phyloP scores from a whole-genome alignment of 2,329 filamentous ascomycete genomes.

The Plenodomus tracheiphilus region DNA sequence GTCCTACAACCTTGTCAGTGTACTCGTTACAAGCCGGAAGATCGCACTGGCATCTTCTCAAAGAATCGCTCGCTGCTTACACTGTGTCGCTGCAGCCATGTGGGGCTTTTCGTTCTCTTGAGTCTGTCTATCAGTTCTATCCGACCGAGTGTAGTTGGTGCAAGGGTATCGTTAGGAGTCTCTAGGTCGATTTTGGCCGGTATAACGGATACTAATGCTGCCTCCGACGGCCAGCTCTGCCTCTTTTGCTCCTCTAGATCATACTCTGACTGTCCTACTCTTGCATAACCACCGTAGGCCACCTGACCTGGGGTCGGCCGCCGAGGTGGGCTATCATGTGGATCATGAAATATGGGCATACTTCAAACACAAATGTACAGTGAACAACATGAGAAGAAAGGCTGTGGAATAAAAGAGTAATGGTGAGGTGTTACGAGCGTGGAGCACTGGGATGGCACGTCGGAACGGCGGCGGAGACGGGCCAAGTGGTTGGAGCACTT shows the following conservation, averaged over 20 bases:
- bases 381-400: constrained; percentile 30
- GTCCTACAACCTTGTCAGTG: constrained; percentile 26
- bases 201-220: constrained; percentile 3
- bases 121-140: constrained; percentile 81
- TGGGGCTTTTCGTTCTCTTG: constrained; percentile 76
- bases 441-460: constrained; percentile 26
- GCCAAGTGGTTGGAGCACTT: constrained; percentile 36
- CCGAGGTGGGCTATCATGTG: constrained; percentile 30
- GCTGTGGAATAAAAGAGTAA: constrained; percentile 5
- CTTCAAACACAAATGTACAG: constrained; percentile 18
- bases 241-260: constrained; percentile 10
- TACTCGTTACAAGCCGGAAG: not conserved
- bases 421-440: constrained; percentile 13
- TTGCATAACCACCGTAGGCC: constrained; percentile 16
- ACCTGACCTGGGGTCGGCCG: constrained; percentile 19
- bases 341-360: constrained; percentile 48
- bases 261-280: constrained; percentile 15
- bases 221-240: constrained; percentile 9
- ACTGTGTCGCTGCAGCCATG: constrained; percentile 66
- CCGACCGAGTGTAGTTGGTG: constrained; percentile 57
- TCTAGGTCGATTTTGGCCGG: constrained; percentile 13
- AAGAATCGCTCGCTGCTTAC: constrained; percentile 41
- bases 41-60: not conserved
- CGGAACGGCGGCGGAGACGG: constrained; percentile 26
- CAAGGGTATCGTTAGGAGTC: constrained; percentile 25